Evolutionary conservation across 305 asterid species (phyloP).

Genomic region (Plantago lanceolata): DNA sequence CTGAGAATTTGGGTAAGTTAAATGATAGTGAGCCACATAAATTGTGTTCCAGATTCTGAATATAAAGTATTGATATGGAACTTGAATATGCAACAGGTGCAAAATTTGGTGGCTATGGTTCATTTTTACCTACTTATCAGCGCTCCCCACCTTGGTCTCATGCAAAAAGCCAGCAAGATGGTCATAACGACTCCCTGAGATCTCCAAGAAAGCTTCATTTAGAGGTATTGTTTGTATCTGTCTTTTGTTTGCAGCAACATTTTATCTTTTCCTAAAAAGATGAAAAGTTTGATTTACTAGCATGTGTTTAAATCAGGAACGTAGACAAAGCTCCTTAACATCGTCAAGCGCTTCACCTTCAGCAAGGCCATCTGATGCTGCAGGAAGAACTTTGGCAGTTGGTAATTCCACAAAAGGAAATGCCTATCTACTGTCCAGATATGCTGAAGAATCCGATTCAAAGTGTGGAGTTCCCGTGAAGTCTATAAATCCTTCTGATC

Average conservation of each 20-base stretch:
- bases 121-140: slow-evolving; percentile 85
- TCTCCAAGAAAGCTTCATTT: slow-evolving; percentile 50
- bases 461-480: slow-evolving; percentile 41
- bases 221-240: slow-evolving; percentile 51
- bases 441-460: slow-evolving; percentile 43
- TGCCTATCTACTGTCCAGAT: slow-evolving; percentile 31
- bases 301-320: slow-evolving; percentile 54
- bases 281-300: slow-evolving; percentile 26
- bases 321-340: slow-evolving; percentile 46
- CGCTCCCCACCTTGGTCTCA: slow-evolving; percentile 74
- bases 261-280: slow-evolving; percentile 19
- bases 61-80: slow-evolving; percentile 28
- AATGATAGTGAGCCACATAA: slow-evolving; percentile 22
- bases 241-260: not conserved
- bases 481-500: slow-evolving; percentile 47
- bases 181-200: slow-evolving; percentile 36
- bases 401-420: slow-evolving; percentile 38
- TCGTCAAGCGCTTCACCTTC: slow-evolving; percentile 52
- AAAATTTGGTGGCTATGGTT: slow-evolving; percentile 92
- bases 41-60: slow-evolving; percentile 10
- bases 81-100: slow-evolving; percentile 60
- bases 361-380: slow-evolving; percentile 40
- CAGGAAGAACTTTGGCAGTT: slow-evolving; percentile 42
- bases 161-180: slow-evolving; percentile 53
- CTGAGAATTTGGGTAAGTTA: slow-evolving; percentile 93